These are phyloP conservation scores for Colletotrichum abscissum DNA, from an alignment of 2,329 filamentous ascomycete species.

Conservation along the genomic window DNA sequence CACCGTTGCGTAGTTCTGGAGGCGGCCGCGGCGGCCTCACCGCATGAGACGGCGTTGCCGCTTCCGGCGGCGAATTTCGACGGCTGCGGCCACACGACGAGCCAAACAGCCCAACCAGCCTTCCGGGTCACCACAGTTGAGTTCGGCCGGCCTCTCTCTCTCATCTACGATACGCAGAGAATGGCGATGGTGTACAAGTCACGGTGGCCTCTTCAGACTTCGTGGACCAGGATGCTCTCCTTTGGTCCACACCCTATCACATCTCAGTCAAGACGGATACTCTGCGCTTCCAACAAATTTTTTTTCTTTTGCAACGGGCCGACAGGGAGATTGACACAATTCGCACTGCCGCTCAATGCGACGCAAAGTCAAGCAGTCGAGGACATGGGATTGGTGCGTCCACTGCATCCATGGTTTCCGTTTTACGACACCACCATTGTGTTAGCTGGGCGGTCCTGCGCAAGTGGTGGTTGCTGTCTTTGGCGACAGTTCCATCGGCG, in stretches of 20 bases:
- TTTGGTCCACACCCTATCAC: background rate
- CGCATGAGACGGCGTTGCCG: conserved; percentile 1
- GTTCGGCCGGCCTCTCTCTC: background rate
- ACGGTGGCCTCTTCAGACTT: background rate
- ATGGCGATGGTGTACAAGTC: background rate
- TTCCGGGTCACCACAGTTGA: background rate
- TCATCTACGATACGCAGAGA: conserved; percentile 5
- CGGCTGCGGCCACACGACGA: conserved; percentile 11
- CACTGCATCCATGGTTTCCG: background rate
- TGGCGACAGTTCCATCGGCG: background rate
- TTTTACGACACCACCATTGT: background rate
- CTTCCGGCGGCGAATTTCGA: conserved; percentile 8
- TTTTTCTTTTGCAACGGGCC: background rate
- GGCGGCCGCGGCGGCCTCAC: conserved; percentile 13
- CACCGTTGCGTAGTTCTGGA: conserved; percentile 14
- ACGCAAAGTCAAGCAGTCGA: conserved; percentile 23
- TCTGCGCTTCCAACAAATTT: background rate
- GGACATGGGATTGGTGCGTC: background rate
- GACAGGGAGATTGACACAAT: conserved; percentile 14
- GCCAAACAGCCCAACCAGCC: conserved; percentile 11
- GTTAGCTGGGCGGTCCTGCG: background rate
- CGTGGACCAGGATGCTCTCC: background rate
- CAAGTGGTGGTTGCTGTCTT: background rate
- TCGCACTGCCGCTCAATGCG: conserved; percentile 14
- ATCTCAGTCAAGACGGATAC: conserved; percentile 2